Evolutionary conservation across 129 eudicot genomes (phyloP), one percentile per base, ranked within the genome.

Genomic region (Calendula officinalis): DNA sequence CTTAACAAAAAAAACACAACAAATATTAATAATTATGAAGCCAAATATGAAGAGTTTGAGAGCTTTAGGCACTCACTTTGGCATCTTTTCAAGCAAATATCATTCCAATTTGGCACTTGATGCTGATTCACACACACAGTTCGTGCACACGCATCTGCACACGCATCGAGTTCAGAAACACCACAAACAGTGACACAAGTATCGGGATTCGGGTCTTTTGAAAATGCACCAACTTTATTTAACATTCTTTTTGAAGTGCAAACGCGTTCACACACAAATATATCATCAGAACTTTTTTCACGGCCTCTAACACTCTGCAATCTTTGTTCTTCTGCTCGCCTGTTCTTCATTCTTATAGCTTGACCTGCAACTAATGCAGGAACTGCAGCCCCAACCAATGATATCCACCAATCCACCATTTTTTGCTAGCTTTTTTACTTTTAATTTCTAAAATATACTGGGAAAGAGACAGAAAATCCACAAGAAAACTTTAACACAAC

Each of bases 41-140:
- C 48, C 35, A 60, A 3, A 16, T 53, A 41, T 35, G 75, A 54
- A 76, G 83, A 70, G 52, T 76, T 80, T 12, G 99, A 88, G 39
- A 94, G 81, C 75, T 80, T 88, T 63, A 94, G 86, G 69, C 99
- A 94, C 67, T 94, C 99, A 66, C 90, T 86, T 67, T 94, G 97
- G 65, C 97, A 94, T 64, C 99, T 79, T n/a, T 82, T 70, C 27
- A 94, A 83, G 34, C 99, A 94, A 39, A 86, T 77, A 68, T 94
- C 99, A 62, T 94, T 94, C 99, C 99, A 94, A 13, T 88, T 81
- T 0, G 99, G 99, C 12, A 94, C 99, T 65, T 94, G 99, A 57
- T 88, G 99, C 61, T 94, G 96, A 64, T 94, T 94, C 37, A 94
- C 95, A 46, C 97, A 94, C 7, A 94, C 99, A 0, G 96, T 94